Base-by-base conservation (phyloP, 805 yeast species). In the Starmerella khaoyaiensis region DNA sequence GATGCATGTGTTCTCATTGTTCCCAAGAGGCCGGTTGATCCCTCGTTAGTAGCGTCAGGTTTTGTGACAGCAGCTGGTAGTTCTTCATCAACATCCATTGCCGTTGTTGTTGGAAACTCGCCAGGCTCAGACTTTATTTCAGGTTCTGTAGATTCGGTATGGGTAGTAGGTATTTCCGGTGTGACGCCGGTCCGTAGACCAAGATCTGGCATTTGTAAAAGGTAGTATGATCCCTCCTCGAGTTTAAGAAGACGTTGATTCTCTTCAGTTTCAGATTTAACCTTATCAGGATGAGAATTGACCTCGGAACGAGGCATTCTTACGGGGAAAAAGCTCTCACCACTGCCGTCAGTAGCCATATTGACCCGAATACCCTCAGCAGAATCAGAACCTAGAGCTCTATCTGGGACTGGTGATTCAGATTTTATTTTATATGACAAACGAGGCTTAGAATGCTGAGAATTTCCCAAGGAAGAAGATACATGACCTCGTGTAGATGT, bases 1-100 rank as follows among this genome's bases (percentile, higher is more conserved):
- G 94, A 81, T 51, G 76, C 71, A 56, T 86, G 95, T 31, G 76
- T 64, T 38, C 87, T 71, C 23, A 87, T 52, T 8, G 69, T 65
- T 5, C 96, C 96, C 26, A 83, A 65, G 37, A 64, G 64, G 1
- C 95, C 95, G 5, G 39, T 32, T 2, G 35, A 22, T 3, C 38
- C 41, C 10, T 7, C 33, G n/a, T 11, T 18, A 5, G 11, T 18
- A 6, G 27, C 35, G n/a, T 31, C 35, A 12, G 19, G 18, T 28
- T 23, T 31, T 5, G 25, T 6, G n/a, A 21, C 27, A 21, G 22
- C 35, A 28, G 22, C 31, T 11, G 22, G 17, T 8, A 16, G 24
- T 22, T 28, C 32, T 12, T 9, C 8, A 7, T 7, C 12, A 7
- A 12, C 30, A 11, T 17, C 33, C 23, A 25, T 14, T 24, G 11